These are phyloP conservation scores for Trichoderma reesei DNA, from an alignment of 495 filamentous ascomycete species.

Conservation along the genomic window DNA sequence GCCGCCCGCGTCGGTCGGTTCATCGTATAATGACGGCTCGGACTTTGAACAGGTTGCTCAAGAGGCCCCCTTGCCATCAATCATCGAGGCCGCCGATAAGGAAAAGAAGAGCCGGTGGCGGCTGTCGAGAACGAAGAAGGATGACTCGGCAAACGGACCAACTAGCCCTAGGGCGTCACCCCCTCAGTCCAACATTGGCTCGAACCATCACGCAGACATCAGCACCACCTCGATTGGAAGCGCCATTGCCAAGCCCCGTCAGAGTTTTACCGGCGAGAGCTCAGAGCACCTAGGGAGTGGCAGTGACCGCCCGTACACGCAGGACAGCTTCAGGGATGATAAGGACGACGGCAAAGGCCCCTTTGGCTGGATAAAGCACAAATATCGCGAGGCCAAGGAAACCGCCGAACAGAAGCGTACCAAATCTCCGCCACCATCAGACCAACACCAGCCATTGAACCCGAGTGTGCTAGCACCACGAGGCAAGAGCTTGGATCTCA, in stretches of 20 bases:
- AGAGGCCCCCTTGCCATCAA: constrained; percentile 27
- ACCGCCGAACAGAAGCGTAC: constrained; percentile 47
- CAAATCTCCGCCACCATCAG: constrained; percentile 35
- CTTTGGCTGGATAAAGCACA: constrained; percentile 75
- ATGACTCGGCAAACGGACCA: constrained; percentile 12
- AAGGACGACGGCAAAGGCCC: constrained; percentile 56
- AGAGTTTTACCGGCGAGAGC: constrained; percentile 48
- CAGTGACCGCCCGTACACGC: constrained; percentile 19
- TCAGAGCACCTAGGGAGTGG: constrained; percentile 28
- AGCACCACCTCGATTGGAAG: constrained; percentile 65
- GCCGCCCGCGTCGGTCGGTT: constrained; percentile 58
- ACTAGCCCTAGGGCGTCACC: constrained; percentile 32
- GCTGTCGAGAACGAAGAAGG: constrained; percentile 56
- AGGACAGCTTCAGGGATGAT: constrained; percentile 25
- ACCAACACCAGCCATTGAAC: constrained; percentile 18
- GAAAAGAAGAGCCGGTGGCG: constrained; percentile 68
- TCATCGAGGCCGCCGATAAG: constrained; percentile 24
- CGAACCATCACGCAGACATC: constrained; percentile 54
- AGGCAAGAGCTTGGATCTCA: constrained; percentile 36
- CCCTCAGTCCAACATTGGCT: constrained; percentile 38
- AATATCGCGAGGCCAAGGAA: constrained; percentile 69
- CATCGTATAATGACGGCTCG: constrained; percentile 67
- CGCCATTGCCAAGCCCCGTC: constrained; percentile 31
- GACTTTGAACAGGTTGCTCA: constrained; percentile 60
- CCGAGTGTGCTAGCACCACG: constrained; percentile 21